These are phyloP conservation scores for Atkinsonella hypoxylon DNA, from an alignment of 2,329 filamentous ascomycete genomes.

Conservation along the genomic window DNA sequence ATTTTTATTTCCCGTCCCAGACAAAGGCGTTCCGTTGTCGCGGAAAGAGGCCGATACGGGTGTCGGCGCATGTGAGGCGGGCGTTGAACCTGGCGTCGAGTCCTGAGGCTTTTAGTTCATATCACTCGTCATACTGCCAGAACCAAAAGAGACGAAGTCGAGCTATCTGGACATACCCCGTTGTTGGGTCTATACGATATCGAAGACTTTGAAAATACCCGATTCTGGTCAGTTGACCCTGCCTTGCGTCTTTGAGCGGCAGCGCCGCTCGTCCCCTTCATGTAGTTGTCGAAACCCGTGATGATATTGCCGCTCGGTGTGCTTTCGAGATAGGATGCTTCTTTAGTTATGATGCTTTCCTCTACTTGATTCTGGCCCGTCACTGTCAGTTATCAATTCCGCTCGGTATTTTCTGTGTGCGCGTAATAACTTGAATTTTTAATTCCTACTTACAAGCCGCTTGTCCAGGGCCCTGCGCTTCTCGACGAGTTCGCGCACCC, in stretches of 20 bases:
- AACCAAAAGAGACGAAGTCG: background rate
- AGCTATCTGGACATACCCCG: constrained; percentile 15
- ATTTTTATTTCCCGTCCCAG: constrained; percentile 33
- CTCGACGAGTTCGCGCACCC: constrained; percentile 35
- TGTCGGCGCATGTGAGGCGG: constrained; percentile 38
- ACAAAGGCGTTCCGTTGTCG: constrained; percentile 40
- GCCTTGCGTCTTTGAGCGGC: constrained; percentile 52
- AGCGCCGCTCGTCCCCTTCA: constrained; percentile 67
- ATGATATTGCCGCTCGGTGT: constrained; percentile 90
- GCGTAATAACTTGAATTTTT: background rate
- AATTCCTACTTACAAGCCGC: constrained; percentile 23
- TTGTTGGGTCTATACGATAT: constrained; percentile 43
- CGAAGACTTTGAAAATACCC: constrained; percentile 60
- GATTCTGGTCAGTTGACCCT: constrained; percentile 54
- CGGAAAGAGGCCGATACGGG: constrained; percentile 43
- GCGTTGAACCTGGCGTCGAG: constrained; percentile 31
- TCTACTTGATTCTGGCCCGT: constrained; percentile 37
- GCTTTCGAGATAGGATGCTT: constrained; percentile 82
- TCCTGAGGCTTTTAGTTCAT: constrained; percentile 18
- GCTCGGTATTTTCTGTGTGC: background rate
- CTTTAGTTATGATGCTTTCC: constrained; percentile 72
- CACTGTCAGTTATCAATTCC: constrained; percentile 19
- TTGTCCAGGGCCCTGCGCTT: constrained; percentile 27
- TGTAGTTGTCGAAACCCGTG: constrained; percentile 94
- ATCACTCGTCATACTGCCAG: too few relatives aligned